These are phyloP conservation scores for Blumeria hordei DNA, from an alignment of 2,329 filamentous ascomycete species.

Conservation along the genomic window DNA sequence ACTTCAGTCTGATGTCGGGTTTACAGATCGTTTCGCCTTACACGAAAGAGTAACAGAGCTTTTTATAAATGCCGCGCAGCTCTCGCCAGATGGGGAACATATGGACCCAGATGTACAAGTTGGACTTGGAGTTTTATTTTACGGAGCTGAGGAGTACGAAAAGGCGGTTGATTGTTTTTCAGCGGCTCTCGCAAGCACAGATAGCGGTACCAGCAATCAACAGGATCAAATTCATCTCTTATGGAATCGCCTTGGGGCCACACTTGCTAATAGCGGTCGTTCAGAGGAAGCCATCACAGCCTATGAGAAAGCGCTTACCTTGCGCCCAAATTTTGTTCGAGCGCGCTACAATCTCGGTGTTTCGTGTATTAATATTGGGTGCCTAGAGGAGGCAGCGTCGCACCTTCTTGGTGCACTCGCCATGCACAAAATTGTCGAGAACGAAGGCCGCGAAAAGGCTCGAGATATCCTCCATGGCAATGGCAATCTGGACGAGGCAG, in stretches of 20 bases:
- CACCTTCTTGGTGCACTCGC: conserved; percentile 77
- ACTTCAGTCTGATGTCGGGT: conserved; percentile 61
- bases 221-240: conserved; percentile 74
- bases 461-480: conserved; percentile 51
- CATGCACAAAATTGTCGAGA: conserved; percentile 89
- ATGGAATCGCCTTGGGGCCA: conserved; percentile 92
- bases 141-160: conserved; percentile 91
- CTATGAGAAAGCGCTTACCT: conserved; percentile 73
- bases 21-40: conserved; percentile 74
- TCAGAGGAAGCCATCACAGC: conserved; percentile 91
- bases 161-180: conserved; percentile 98
- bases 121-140: conserved; percentile 87
- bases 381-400: conserved; percentile 75
- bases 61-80: conserved; percentile 79
- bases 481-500: conserved; percentile 35
- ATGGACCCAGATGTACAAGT: conserved; percentile 99
- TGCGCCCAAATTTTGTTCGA: conserved; percentile 89
- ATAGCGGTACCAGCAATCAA: conserved; percentile 63
- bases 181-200: conserved; percentile 64
- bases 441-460: conserved; percentile 60
- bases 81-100: conserved; percentile 74
- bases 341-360: conserved; percentile 94
- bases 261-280: conserved; percentile 79
- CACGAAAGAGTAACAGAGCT: conserved; percentile 76
- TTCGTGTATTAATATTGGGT: conserved; percentile 91